Base-by-base conservation (phyloP, 352 stramenopile species). In the Elongisporangium anandrum region DNA sequence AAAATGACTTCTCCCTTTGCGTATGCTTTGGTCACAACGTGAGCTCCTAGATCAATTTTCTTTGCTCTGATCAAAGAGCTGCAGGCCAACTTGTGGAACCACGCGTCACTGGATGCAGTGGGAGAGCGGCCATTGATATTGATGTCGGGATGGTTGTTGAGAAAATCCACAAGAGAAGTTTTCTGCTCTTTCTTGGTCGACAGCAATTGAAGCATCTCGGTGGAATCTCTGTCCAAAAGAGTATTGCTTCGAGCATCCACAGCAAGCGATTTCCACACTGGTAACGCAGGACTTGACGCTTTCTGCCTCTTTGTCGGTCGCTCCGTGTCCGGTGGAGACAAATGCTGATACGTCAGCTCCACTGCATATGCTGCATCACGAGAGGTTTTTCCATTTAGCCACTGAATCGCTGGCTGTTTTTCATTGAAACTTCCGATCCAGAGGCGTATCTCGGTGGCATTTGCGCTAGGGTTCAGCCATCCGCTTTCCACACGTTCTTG, bases 391-490 rank as follows among this genome's bases (percentile, higher is more conserved):
- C 29, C 60, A 19, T 57, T 34, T 17, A 77, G 51, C 76, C 74
- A 89, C 49, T 90, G 72, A 23, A 92, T 68, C 1, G 80, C 74
- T 12, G 82, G 80, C 3, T 69, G 69, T 16, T 72, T 73, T 15
- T 73, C 64, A 13, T 76, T 63, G 56, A 88, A 91, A 56, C 78
- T 90, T 23, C 84, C 84, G 24, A 91, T 64, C 77, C 80, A 87
- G n/a, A 93, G 56, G 9, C 78, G 79, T 21, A 90, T 52, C 21
- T 86, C 61, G 3, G 70, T 60, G 1, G 51, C 54, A 19, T 68
- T 50, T 3, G 56, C 58, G 1, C 57, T 65, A 3, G 81, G 81
- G 15, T 85, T 71, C 0, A 93, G 63, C 84, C 84, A 93, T 21
- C 80, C 77, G 20, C 56, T 79, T 49, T 92, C 84, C 17, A 92